Percentiles rank a stretch among this genome's conserved stretches.
phyloP scores from a whole-genome alignment of 2,329 filamentous ascomycete genomes.

The Xenoacremonium recifei region DNA sequence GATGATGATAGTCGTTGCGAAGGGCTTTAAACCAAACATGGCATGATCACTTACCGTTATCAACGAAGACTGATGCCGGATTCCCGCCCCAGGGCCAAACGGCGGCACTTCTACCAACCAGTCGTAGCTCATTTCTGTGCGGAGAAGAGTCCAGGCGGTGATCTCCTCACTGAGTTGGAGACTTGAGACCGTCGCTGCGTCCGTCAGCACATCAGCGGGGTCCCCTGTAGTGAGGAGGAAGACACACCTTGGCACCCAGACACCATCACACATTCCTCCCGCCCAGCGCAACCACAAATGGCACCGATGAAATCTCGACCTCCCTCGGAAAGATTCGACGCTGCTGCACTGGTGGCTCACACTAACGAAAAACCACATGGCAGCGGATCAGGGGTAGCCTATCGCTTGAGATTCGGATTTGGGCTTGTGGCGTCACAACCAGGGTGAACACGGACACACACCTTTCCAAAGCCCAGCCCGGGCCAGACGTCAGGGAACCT shows the following conservation, averaged over 20 bases:
- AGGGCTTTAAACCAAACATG: background rate
- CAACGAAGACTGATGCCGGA: background rate
- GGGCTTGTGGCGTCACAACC: background rate
- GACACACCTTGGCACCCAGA: background rate
- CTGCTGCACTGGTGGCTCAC: background rate
- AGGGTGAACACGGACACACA: background rate
- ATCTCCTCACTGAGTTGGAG: background rate
- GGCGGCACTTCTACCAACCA: background rate
- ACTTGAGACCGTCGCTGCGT: background rate
- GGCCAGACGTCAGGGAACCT: background rate
- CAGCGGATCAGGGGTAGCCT: background rate
- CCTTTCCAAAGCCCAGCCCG: background rate
- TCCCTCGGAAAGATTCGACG: background rate
- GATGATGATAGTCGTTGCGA: background rate
- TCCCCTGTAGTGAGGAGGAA: background rate
- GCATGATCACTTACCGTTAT: background rate
- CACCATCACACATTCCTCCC: background rate
- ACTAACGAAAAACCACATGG: background rate
- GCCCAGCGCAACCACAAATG: background rate
- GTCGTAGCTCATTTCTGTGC: too few relatives aligned
- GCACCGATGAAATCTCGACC: background rate
- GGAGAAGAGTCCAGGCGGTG: too few relatives aligned
- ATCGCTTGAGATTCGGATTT: background rate
- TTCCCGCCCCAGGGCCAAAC: background rate
- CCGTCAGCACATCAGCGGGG: background rate